Base-by-base conservation (phyloP, 371 early-diverging fungal species). In the Parasitella parasitica region DNA sequence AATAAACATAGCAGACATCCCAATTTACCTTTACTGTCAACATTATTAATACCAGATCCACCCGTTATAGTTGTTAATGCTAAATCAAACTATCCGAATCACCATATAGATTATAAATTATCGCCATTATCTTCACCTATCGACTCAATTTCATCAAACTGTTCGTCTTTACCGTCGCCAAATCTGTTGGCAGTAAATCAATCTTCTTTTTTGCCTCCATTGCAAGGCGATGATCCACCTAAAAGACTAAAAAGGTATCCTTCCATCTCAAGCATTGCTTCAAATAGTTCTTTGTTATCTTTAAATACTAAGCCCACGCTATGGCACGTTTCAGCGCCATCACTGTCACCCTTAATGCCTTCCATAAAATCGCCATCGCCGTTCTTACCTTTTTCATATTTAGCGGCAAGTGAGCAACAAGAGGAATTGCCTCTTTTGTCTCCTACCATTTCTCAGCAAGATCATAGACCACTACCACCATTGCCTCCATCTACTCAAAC, bases 1-100 rank as follows among this genome's bases (percentile, higher is more conserved):
- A 41, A 41, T 41, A 16, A 20, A 1, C 1, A 32, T 7, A 30
- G 15, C 6, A 12, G 27, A 43, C 34, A 46, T 34, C 68, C 64
- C 15, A 72, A 59, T 22, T 52, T 79, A 51, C 74, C 79, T 22
- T 70, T 74, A 1, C 69, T 79, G 41, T 66, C 71, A 0, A 68
- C 63, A 11, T 50, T 75, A 18, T 60, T 72, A 11, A 71, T 61
- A 35, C 55, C 66, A 27, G 27, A 30, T 32, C 67, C 70, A 27
- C 57, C 70, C 16, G 43, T 62, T 11, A 64, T 67, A 13, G 32
- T 67, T 3, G 34, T 63, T 16, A 51, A 53, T 8, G 56, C 56
- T 15, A 3, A 26, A 55, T 28, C 55, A 27, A 24, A 38, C 56
- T n/a, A 59, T 61, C n/a, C 32, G 4, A 26, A 28, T 48, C 8